Evolutionary conservation across 352 stramenopile genomes (phyloP).

Genomic region (Globisporangium nunn): DNA sequence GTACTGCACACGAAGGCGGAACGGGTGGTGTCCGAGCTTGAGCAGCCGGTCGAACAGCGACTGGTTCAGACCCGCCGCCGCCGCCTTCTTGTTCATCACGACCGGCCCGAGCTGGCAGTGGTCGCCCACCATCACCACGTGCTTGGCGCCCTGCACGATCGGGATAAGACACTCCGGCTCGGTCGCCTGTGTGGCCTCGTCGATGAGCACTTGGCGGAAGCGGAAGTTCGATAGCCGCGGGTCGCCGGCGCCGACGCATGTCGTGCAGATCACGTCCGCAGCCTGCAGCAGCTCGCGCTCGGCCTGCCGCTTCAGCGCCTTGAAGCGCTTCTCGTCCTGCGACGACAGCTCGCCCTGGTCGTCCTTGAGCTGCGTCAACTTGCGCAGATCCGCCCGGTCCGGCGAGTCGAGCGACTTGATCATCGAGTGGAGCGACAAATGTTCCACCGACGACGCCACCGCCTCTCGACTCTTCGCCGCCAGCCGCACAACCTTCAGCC

Average conservation of each 20-base stretch:
- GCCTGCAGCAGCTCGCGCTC: conserved; percentile 97
- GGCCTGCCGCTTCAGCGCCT: conserved; percentile 86
- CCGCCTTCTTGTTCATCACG: conserved; percentile 98
- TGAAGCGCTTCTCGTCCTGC: conserved; percentile 96
- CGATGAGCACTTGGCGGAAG: conserved; percentile 98
- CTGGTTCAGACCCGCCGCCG: conserved; percentile 95
- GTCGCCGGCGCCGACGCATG: conserved; percentile 97
- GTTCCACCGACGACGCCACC: conserved; percentile 92
- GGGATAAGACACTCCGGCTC: conserved; percentile 99
- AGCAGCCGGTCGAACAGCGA: conserved; percentile 98
- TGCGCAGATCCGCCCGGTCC: conserved; percentile 89
- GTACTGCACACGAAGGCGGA: conserved; percentile 98
- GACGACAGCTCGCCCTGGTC: conserved; percentile 93
- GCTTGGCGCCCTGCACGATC: conserved; percentile 97
- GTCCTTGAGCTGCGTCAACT: conserved; percentile 93
- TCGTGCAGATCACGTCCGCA: conserved; percentile 99
- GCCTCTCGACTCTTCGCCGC: conserved; percentile 96
- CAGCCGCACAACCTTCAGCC: conserved; percentile 97
- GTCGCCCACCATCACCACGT: conserved; percentile 99
- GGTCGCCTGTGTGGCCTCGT: conserved; percentile 99
- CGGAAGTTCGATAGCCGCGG: conserved; percentile 96
- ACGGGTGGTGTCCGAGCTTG: conserved; percentile 92
- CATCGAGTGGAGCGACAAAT: conserved; percentile 98
- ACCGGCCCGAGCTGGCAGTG: conserved; percentile 97
- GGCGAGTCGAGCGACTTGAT: conserved; percentile 85